Evolutionary conservation across 768 basidiomycete genomes (phyloP).

Genomic region (Hygrophorus pudorinus): DNA sequence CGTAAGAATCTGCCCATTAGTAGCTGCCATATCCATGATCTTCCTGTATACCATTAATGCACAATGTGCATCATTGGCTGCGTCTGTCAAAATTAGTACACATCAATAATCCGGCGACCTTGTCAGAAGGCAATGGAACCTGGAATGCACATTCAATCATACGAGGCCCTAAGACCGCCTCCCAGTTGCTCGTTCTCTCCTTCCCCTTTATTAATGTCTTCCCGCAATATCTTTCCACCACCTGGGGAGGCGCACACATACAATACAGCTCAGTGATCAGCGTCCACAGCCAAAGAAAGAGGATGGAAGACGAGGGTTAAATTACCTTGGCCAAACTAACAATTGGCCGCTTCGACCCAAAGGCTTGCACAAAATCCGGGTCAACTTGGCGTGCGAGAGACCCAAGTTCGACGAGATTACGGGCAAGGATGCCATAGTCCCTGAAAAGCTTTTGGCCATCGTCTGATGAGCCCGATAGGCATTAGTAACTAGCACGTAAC

Average conservation of each 20-base stretch:
- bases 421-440: conserved; percentile 27
- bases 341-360: conserved; percentile 16
- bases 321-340: conserved; percentile 24
- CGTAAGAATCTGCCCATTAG: conserved; percentile 7
- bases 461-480: conserved; percentile 13
- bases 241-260: conserved; percentile 9
- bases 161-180: conserved; percentile 15
- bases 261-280: too few relatives aligned
- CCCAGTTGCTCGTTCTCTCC: conserved; percentile 26
- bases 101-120: neutral
- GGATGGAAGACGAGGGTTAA: neutral
- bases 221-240: conserved; percentile 22
- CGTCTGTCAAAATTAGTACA: conserved; percentile 17
- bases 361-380: conserved; percentile 7
- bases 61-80: conserved; percentile 29
- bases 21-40: conserved; percentile 17
- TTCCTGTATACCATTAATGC: conserved; percentile 20
- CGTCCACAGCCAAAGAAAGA: too few relatives aligned
- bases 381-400: conserved; percentile 22
- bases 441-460: conserved; percentile 29
- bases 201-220: conserved; percentile 21
- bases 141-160: conserved; percentile 20
- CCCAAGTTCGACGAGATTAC: conserved; percentile 26
- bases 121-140: neutral
- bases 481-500: neutral